phyloP scores from a whole-genome alignment of 1,284 basidiomycete species.

The Boletellus deceptivus region DNA sequence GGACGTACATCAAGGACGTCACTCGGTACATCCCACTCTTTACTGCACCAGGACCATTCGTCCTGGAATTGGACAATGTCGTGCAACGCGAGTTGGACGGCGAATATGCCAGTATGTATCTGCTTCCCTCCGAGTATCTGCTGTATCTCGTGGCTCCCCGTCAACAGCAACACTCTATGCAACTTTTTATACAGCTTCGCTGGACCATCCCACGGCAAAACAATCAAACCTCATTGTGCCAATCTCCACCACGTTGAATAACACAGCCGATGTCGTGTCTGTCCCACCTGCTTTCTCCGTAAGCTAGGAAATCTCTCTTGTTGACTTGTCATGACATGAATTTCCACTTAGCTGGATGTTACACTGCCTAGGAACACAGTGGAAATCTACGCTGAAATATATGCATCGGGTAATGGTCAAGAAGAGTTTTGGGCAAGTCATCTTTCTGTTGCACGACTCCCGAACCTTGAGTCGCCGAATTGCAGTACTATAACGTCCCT shows the following conservation, averaged over 20 bases:
- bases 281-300: conserved; percentile 74
- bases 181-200: conserved; percentile 65
- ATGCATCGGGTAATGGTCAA: conserved; percentile 68
- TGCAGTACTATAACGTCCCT: conserved; percentile 71
- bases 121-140: background rate
- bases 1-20: conserved; percentile 77
- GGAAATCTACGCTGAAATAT: conserved; percentile 67
- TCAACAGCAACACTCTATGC: conserved; percentile 60
- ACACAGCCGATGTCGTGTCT: conserved; percentile 64
- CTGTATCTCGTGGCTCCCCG: background rate
- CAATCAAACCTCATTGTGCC: conserved; percentile 67
- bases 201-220: conserved; percentile 52
- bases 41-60: conserved; percentile 61
- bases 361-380: conserved; percentile 69
- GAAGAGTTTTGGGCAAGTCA: conserved; percentile 74
- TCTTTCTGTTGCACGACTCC: conserved; percentile 4
- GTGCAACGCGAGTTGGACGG: conserved; percentile 57
- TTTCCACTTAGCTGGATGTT: conserved; percentile 51
- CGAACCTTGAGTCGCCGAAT: background rate
- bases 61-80: conserved; percentile 71
- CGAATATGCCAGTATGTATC: conserved; percentile 60
- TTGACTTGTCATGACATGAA: background rate
- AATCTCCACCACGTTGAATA: conserved; percentile 59
- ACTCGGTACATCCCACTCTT: conserved; percentile 72
- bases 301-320: conserved; percentile 17